phyloP scores from a whole-genome alignment of 2,329 filamentous ascomycete species.

The Periconia sp. region DNA sequence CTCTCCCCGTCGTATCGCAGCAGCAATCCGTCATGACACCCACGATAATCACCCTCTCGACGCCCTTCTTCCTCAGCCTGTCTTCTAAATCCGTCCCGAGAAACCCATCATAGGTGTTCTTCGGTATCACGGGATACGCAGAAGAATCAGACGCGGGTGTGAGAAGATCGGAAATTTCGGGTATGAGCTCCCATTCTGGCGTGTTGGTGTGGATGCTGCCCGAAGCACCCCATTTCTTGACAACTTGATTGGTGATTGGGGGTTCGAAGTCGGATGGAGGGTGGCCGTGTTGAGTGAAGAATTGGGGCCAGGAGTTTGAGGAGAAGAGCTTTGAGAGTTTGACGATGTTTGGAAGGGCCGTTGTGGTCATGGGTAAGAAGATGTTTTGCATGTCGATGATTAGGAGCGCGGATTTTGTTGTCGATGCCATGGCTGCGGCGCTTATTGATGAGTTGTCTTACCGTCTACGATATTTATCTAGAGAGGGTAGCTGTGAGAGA shows the following conservation, averaged over 20 bases:
- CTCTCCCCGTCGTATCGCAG: conserved; percentile 47
- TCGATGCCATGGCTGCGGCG: not conserved
- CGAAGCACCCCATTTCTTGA: conserved; percentile 45
- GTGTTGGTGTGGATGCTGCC: conserved; percentile 41
- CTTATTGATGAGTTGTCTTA: not conserved
- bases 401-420: conserved; percentile 45
- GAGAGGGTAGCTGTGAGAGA: no score
- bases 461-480: no score
- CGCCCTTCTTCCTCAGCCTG: conserved; percentile 24
- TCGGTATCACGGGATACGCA: conserved; percentile 32
- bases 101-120: conserved; percentile 53
- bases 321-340: conserved; percentile 38
- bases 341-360: conserved; percentile 44
- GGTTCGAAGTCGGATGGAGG: conserved; percentile 32
- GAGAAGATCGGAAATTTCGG: conserved; percentile 23
- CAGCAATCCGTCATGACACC: conserved; percentile 54
- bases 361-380: conserved; percentile 44
- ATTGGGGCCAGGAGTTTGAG: conserved; percentile 27
- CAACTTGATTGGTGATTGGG: conserved; percentile 46
- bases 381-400: conserved; percentile 51
- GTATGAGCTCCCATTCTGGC: conserved; percentile 41
- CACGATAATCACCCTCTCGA: conserved; percentile 46
- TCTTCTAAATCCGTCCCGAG: conserved; percentile 37
- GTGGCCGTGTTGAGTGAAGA: conserved; percentile 52
- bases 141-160: not conserved